Evolutionary conservation across 139 green algal species (phyloP).

Genomic region (Monoraphidium neglectum): DNA sequence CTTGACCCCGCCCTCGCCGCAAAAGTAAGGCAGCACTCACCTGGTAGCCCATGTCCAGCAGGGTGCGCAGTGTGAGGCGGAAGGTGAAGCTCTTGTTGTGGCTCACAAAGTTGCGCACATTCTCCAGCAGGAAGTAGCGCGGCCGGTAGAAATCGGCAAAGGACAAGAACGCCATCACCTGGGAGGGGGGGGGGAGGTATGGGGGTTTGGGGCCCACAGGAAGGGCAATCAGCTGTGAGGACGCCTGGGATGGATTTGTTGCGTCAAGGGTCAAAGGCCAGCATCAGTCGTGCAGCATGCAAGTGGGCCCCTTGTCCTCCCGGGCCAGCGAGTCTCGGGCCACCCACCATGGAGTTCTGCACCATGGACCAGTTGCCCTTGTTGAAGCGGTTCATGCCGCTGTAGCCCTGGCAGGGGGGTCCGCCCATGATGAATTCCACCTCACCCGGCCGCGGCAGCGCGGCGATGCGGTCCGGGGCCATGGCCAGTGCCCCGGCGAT

Average conservation of each 20-base stretch:
- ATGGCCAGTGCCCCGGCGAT: neutral
- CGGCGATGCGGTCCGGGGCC: neutral
- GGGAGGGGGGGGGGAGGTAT: neutral
- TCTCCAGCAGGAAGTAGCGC: conserved; percentile 96
- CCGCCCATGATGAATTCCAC: conserved; percentile 97
- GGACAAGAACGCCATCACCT: conserved; percentile 92
- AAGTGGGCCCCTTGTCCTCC: neutral
- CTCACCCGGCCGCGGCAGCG: conserved; percentile 80
- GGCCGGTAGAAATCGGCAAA: conserved; percentile 94
- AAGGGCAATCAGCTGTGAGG: neutral
- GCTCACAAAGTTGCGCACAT: conserved; percentile 96
- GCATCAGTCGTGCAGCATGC: neutral
- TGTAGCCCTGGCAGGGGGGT: conserved; percentile 97
- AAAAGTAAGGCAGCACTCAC: conserved; percentile 41
- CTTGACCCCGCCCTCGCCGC: no score
- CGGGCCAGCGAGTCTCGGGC: neutral
- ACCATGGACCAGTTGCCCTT: conserved; percentile 95
- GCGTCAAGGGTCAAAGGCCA: neutral
- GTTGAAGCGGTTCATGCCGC: conserved; percentile 99
- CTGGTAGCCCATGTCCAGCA: conserved; percentile 98
- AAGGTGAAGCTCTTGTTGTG: conserved; percentile 97
- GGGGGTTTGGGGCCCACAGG: no score
- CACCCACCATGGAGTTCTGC: conserved; percentile 93
- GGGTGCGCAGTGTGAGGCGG: conserved; percentile 84
- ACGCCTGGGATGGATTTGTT: neutral